Evolutionary conservation across 345 rosid genomes (phyloP), one percentile per base, ranked within the genome.

Genomic region (Gossypium australe): DNA sequence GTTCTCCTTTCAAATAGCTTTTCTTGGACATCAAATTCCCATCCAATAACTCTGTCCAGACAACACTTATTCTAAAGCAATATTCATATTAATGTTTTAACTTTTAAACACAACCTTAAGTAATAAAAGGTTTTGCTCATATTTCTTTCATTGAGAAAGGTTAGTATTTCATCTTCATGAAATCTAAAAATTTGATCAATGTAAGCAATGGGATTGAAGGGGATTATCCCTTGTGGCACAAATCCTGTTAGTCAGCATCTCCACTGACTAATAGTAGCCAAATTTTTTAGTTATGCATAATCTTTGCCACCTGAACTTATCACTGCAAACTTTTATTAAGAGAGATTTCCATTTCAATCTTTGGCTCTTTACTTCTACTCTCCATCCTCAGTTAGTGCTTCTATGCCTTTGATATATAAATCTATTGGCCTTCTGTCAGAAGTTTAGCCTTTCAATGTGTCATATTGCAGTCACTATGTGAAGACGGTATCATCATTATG

Each of bases 11-110:
- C 44, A 25, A 18, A 62, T 47, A 58, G 65, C 67, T 22, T 72
- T 58, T 44, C 75, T 71, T 44, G 60, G 60, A 61, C 69, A 61
- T 61, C 59, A 61, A 48, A 73, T 73, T 62, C 76, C 60, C 20
- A 29, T 47, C 76, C 49, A 73, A 48, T 49, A 29, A 24, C 58
- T 69, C 44, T 51, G 25, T 51, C 16, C 6, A 43, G 14, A 47
- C 27, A 48, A 48, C 41, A 67, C 57, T 67, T 48, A 24, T 47
- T 24, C 57, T 48, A 14, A 67, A 25, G 11, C 41, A 67, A 24
- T 48, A 16, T 9, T 66, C 70, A 11, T 22, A 22, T 24, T 25
- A 58, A 24, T 66, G 34, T 66, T 45, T 66, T 44, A 66, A 18
- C 20, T 16, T 53, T 7, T 5, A n/a, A 55, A 18, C 70, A 20